Evolutionary conservation across 2,329 filamentous ascomycete species (phyloP), one percentile per base, ranked within the genome.

Genomic region (Ascocoryne sarcoides): DNA sequence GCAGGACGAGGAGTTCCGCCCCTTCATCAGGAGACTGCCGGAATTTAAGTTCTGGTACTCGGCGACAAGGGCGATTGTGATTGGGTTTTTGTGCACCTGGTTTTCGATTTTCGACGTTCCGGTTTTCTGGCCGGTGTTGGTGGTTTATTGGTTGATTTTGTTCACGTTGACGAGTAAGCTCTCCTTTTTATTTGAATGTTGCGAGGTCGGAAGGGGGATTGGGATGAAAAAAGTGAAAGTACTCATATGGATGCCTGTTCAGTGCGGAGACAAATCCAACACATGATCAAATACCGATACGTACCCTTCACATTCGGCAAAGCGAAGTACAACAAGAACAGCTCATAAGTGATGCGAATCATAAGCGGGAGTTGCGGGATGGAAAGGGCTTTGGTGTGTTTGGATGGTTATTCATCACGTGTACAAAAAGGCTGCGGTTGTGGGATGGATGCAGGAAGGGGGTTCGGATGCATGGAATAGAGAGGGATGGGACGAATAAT

Each of bases 11-110:
- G 92, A 98, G 69, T 98, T 98, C 72, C 80, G 88, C 49, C 92
- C 92, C 3, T 98, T 98, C 60, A 95, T 98, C 62, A 79, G 92
- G 59, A 78, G 92, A 45, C 78, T 98, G 17, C 92, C 92, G 41
- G 92, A 98, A 67, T 98, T 98, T 76, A 98, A 98, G 75, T 98
- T 98, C 73, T 98, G 92, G 92, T 87, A 95, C 69, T 84, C 85
- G 57, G 88, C 90, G 39, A 96, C 90, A 42, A 79, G 88, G 59
- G 90, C 90, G 40, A 76, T 96, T 55, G 61, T 71, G 51, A 85
- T 96, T 58, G 79, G 75, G 28, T 95, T 96, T 62, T 52, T 81
- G 48, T 95, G 89, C 76, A 87, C 80, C 55, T 96, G 87, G 84
- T 94, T 93, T 63, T 74, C 84, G 59, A 71, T 95, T 60, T 98